Base-by-base conservation (phyloP, 1,284 basidiomycete species). In the Microbotryum saponariae region DNA sequence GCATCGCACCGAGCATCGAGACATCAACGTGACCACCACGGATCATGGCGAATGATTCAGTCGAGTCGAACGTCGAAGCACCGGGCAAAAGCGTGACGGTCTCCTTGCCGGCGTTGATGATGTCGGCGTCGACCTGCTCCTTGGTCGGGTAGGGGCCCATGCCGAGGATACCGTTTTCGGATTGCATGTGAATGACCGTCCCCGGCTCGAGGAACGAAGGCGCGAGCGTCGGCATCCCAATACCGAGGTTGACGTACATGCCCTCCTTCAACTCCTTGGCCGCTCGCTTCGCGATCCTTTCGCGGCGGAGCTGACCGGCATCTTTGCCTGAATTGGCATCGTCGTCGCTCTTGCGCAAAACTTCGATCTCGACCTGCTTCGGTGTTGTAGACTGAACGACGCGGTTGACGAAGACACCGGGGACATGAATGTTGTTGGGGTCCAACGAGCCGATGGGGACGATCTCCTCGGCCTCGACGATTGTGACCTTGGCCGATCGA, bases 401-500 rank as follows among this genome's bases (percentile, higher is more conserved):
- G 16, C 71, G 67, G 67, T 72, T 67, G 57, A 71, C 67, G 56
- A 64, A 74, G 63, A 73, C 69, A 23, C 71, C 70, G 16, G 74
- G 74, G 6, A 76, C 66, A 63, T 74, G 91, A 60, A 97, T 84
- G 48, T 86, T 81, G 75, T 89, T 88, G 18, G 91, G 88, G 56
- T 85, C 85, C 63, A 97, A 80, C 27, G 86, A 83, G 45, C 92
- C 92, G 54, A 86, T 79, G 10, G 91, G 88, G 46, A 96, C 91
- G 68, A 96, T 93, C 72, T 92, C 82, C 74, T 97, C 92, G 6
- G 91, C 91, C 82, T 96, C 92, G 54, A 96, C 89, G 64, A 97
- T 91, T 14, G 92, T 92, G 57, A 92, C 71, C 72, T 87, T 89
- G 16, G 92, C 91, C 60, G 91, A 91, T 74, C 86, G 85, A 5